Conservation (phyloP, 2,329 filamentous ascomycete genomes). For the Pyrenophora graminea region DNA sequence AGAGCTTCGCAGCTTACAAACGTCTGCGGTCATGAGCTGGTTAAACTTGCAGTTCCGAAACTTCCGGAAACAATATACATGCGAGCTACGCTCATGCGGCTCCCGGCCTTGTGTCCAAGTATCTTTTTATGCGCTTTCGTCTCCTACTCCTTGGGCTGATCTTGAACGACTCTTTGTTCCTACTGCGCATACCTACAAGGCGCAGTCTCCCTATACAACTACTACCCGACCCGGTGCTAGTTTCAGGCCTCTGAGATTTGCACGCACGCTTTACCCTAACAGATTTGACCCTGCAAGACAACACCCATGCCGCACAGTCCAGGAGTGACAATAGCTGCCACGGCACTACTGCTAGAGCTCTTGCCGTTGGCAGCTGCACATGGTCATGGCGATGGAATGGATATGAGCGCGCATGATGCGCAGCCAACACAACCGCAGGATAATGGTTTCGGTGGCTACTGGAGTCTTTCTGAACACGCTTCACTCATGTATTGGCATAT, state of each 20-base stretch:
- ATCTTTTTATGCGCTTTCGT: slow-evolving; percentile 7
- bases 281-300: slow-evolving; percentile 2
- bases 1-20: slow-evolving; percentile 34
- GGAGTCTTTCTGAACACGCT: slow-evolving; percentile 58
- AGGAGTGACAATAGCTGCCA: slow-evolving; percentile 31
- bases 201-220: background rate
- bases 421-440: slow-evolving; percentile 21
- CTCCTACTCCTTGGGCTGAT: slow-evolving; percentile 10
- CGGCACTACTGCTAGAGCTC: slow-evolving; percentile 47
- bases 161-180: slow-evolving; percentile 5
- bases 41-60: slow-evolving; percentile 25
- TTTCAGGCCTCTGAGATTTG: background rate
- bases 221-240: background rate
- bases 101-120: slow-evolving; percentile 6
- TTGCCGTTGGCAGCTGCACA: slow-evolving; percentile 50
- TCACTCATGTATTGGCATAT: slow-evolving; percentile 71
- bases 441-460: slow-evolving; percentile 57
- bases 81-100: slow-evolving; percentile 8
- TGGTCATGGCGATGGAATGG: slow-evolving; percentile 43
- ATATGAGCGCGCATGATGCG: slow-evolving; percentile 30
- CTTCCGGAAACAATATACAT: slow-evolving; percentile 29
- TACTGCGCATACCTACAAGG: slow-evolving; percentile 4
- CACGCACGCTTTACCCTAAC: background rate
- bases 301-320: slow-evolving; percentile 36
- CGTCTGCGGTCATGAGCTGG: slow-evolving; percentile 24